A percentile compares a stretch with the other conserved stretches of the same genome.
These are phyloP conservation scores for Clonostachys chloroleuca DNA, from an alignment of 2,329 filamentous ascomycete species.

Conservation along the genomic window DNA sequence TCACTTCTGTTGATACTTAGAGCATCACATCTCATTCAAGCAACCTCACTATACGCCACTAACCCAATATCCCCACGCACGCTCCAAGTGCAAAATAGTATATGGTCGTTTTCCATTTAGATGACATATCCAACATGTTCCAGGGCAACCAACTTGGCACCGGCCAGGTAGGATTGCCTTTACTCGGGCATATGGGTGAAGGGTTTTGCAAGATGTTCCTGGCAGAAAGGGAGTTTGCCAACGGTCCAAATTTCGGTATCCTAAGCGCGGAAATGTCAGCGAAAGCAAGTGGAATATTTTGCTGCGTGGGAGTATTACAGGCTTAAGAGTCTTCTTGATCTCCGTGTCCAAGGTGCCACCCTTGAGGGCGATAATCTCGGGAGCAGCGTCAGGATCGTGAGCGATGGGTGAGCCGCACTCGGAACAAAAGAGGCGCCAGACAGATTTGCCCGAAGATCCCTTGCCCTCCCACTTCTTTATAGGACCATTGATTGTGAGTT, in stretches of 20 bases:
- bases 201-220: slow-evolving; percentile 58
- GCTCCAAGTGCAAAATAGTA: too few species aligned
- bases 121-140: neutral
- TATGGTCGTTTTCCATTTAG: too few species aligned
- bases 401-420: slow-evolving; percentile 68
- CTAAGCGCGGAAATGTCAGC: slow-evolving; percentile 16
- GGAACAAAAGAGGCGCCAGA: slow-evolving; percentile 66
- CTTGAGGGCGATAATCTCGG: slow-evolving; percentile 66
- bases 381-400: slow-evolving; percentile 67
- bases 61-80: too few species aligned
- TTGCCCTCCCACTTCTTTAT: slow-evolving; percentile 59
- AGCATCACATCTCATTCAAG: too few species aligned
- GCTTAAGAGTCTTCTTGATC: slow-evolving; percentile 65
- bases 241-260: slow-evolving; percentile 68
- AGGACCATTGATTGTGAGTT: slow-evolving; percentile 58
- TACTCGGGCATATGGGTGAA: slow-evolving; percentile 62
- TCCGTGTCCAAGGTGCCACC: slow-evolving; percentile 58
- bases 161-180: slow-evolving; percentile 1
- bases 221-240: slow-evolving; percentile 65
- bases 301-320: slow-evolving; percentile 32
- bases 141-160: neutral
- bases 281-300: too few species aligned
- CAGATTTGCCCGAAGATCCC: slow-evolving; percentile 56
- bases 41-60: too few species aligned
- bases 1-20: too few species aligned